phyloP scores from a whole-genome alignment of 306 rosid species.

The Trifolium pratense region DNA sequence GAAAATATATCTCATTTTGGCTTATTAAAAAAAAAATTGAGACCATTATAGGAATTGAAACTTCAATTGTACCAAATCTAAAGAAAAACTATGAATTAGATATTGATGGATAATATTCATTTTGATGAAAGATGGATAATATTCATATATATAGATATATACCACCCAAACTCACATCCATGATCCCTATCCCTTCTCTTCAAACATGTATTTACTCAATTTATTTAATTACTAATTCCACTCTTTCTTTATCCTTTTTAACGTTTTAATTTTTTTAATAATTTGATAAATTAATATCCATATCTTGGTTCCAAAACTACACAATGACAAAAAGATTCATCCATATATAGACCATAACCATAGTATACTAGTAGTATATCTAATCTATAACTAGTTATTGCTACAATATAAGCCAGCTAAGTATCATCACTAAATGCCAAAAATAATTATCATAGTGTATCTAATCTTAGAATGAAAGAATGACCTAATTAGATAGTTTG shows the following conservation, averaged over 20 bases:
- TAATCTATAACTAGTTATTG: not conserved
- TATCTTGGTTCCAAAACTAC: slow-evolving; percentile 38
- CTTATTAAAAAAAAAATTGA: too few relatives aligned
- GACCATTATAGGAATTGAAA: not conserved
- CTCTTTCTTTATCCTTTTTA: not conserved
- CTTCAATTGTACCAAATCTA: not conserved
- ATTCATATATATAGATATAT: not conserved
- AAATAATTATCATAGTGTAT: slow-evolving; percentile 35
- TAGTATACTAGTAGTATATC: not conserved
- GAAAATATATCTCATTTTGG: too few relatives aligned
- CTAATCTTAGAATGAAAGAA: slow-evolving; percentile 39
- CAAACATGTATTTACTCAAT: not conserved
- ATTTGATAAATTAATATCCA: slow-evolving; percentile 32
- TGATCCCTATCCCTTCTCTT: not conserved
- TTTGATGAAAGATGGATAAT: too few relatives aligned
- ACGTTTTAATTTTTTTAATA: not conserved
- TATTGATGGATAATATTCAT: not conserved
- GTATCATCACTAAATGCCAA: slow-evolving; percentile 42
- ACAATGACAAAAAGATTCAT: slow-evolving; percentile 34
- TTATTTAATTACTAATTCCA: not conserved
- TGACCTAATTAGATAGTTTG: slow-evolving; percentile 44
- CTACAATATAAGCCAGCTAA: slow-evolving; percentile 36
- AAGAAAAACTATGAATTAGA: not conserved
- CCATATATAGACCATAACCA: not conserved
- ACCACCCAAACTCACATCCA: not conserved